Percentiles rank a stretch among this genome's conserved stretches.
phyloP scores from a whole-genome alignment of 208 protist genomes.

The Angomonas deanei region DNA sequence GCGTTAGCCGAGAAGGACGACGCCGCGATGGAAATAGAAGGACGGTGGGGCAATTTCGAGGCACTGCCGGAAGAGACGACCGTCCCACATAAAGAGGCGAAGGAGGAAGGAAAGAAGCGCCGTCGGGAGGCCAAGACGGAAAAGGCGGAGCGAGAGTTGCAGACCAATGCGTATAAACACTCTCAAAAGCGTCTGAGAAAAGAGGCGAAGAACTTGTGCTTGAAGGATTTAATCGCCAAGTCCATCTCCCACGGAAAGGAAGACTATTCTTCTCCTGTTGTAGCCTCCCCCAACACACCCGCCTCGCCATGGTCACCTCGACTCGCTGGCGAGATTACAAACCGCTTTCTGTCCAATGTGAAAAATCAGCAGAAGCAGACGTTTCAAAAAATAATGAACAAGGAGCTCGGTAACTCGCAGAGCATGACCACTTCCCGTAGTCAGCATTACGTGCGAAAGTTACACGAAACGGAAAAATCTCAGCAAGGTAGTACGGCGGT shows the following conservation, averaged over 20 bases:
- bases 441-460: too few species aligned
- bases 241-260: slow-evolving; percentile 4
- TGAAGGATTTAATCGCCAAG: slow-evolving; percentile 57
- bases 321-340: slow-evolving; percentile 56
- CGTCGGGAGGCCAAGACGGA: neutral
- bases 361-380: slow-evolving; percentile 46
- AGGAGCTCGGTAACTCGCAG: slow-evolving; percentile 54
- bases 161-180: slow-evolving; percentile 40
- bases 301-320: slow-evolving; percentile 56
- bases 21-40: too few species aligned
- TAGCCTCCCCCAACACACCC: slow-evolving; percentile 13
- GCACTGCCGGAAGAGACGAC: neutral
- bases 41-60: too few species aligned
- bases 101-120: neutral
- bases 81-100: neutral
- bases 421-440: slow-evolving; percentile 2
- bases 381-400: slow-evolving; percentile 53
- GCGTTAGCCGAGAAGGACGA: too few species aligned
- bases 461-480: neutral
- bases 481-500: neutral
- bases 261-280: slow-evolving; percentile 5
- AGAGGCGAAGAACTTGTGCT: slow-evolving; percentile 50
- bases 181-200: slow-evolving; percentile 65
- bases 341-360: slow-evolving; percentile 65
- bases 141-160: slow-evolving; percentile 22